Evolutionary conservation across 306 rosid species (phyloP).

Genomic region (Dryas drummondii): DNA sequence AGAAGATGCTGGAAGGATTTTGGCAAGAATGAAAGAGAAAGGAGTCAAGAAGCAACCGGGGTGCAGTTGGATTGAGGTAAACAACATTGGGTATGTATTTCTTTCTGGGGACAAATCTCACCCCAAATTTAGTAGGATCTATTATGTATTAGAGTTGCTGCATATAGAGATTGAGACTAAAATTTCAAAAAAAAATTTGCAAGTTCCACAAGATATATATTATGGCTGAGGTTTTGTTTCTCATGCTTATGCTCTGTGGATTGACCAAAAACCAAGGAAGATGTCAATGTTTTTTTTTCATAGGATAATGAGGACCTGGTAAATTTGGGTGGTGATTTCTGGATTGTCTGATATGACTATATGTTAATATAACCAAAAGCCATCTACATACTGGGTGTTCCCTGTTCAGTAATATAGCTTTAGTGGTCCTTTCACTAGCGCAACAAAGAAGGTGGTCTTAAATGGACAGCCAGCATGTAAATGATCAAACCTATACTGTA

Average conservation of each 20-base stretch:
- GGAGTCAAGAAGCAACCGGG: constrained; percentile 66
- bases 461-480: too few species aligned
- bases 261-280: neutral
- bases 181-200: neutral
- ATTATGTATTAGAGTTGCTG: constrained; percentile 31
- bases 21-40: constrained; percentile 45
- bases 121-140: constrained; percentile 29
- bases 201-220: constrained; percentile 13
- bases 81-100: constrained; percentile 38
- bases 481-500: too few species aligned
- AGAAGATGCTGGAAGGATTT: constrained; percentile 38
- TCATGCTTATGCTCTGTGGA: neutral
- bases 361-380: too few species aligned
- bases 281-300: neutral
- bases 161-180: constrained; percentile 35
- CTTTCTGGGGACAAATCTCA: constrained; percentile 51
- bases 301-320: neutral
- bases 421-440: too few species aligned
- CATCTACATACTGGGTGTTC: too few species aligned
- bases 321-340: neutral
- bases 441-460: too few species aligned
- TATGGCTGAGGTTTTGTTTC: neutral
- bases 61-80: constrained; percentile 54
- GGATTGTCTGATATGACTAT: neutral
- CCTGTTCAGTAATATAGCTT: too few species aligned